Evolutionary conservation across 495 filamentous ascomycete genomes (phyloP).

Genomic region (Pseudomonodictys pantanalensis): DNA sequence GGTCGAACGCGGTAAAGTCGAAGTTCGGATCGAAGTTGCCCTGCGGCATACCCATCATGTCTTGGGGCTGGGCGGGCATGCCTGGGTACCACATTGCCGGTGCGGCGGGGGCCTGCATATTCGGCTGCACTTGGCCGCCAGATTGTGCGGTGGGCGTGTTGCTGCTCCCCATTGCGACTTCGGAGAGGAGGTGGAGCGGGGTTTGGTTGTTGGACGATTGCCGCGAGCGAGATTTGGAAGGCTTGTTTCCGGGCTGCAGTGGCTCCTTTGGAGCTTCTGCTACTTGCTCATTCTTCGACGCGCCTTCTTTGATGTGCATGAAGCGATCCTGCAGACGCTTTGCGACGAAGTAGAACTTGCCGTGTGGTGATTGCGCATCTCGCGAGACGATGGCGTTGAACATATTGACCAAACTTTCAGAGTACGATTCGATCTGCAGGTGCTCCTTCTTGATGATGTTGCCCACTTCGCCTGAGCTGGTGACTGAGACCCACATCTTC

Average conservation of each 20-base stretch:
- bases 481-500: conserved; percentile 80
- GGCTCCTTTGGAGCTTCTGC: conserved; percentile 3
- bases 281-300: conserved; percentile 3
- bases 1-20: conserved; percentile 27
- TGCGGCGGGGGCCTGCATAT: conserved; percentile 8
- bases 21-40: conserved; percentile 27
- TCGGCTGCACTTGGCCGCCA: conserved; percentile 4
- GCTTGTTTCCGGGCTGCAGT: not conserved
- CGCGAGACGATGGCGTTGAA: conserved; percentile 63
- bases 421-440: conserved; percentile 71
- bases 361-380: conserved; percentile 64
- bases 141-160: conserved; percentile 12
- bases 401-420: conserved; percentile 63
- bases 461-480: conserved; percentile 64
- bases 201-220: conserved; percentile 26
- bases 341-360: conserved; percentile 75
- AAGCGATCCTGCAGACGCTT: conserved; percentile 74
- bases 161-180: conserved; percentile 33
- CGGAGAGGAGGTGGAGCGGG: conserved; percentile 34
- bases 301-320: conserved; percentile 29
- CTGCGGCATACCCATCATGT: conserved; percentile 11
- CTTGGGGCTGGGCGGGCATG: conserved; percentile 6
- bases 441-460: conserved; percentile 72
- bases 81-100: conserved; percentile 22
- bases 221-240: conserved; percentile 1